phyloP scores from a whole-genome alignment of 805 yeast genomes.

The Suhomyces sp. region DNA sequence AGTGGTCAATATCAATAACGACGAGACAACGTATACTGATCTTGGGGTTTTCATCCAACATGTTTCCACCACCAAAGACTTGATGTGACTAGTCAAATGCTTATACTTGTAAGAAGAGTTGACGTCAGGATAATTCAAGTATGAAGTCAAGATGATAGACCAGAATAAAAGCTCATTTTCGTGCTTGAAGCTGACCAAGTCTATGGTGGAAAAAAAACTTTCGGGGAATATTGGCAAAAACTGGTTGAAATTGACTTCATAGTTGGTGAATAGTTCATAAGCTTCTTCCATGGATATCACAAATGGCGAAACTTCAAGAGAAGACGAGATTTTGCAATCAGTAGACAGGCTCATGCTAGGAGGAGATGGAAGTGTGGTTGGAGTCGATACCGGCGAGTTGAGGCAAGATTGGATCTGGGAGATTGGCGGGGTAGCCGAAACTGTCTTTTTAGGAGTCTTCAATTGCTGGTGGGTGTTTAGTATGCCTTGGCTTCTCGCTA shows the following conservation, averaged over 20 bases:
- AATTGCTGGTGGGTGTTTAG: background rate
- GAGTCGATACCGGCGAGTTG: slow-evolving; percentile 6
- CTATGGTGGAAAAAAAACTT: slow-evolving; percentile 14
- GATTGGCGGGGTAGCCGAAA: slow-evolving; percentile 9
- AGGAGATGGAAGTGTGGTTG: slow-evolving; percentile 1
- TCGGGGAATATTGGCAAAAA: slow-evolving; percentile 31
- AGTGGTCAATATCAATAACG: slow-evolving; percentile 41
- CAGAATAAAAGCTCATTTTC: slow-evolving; percentile 40
- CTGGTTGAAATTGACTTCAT: slow-evolving; percentile 26
- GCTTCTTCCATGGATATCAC: slow-evolving; percentile 11
- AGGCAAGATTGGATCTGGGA: slow-evolving; percentile 13
- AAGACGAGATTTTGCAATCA: background rate
- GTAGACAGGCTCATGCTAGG: background rate
- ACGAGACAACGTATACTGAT: slow-evolving; percentile 36
- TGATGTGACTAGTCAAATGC: slow-evolving; percentile 30
- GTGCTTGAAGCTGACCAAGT: slow-evolving; percentile 10
- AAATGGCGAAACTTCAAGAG: slow-evolving; percentile 2
- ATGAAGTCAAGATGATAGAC: slow-evolving; percentile 37
- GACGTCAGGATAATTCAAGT: slow-evolving; percentile 19
- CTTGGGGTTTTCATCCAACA: slow-evolving; percentile 48
- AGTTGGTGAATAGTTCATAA: slow-evolving; percentile 18
- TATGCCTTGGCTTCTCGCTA: slow-evolving; percentile 6
- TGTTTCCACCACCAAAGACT: slow-evolving; percentile 36
- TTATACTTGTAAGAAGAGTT: slow-evolving; percentile 18
- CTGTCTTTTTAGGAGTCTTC: background rate